phyloP scores from a whole-genome alignment of 331 rosid species.

The Quercus tomentella region DNA sequence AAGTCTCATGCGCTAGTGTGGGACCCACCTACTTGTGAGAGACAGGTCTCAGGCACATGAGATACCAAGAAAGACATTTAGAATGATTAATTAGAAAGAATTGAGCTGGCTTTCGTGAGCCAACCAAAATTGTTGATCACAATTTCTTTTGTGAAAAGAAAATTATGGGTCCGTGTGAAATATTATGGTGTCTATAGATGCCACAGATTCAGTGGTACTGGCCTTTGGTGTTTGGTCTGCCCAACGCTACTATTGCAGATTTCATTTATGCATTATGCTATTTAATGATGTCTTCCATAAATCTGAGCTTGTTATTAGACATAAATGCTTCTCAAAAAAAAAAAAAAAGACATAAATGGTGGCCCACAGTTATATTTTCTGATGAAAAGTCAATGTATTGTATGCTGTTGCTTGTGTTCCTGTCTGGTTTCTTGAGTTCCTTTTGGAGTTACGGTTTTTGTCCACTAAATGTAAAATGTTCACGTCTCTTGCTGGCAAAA shows the following conservation, averaged over 20 bases:
- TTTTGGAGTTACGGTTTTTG: too few species aligned
- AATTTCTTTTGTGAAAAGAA: too few species aligned
- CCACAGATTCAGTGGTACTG: background rate
- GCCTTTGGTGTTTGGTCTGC: background rate
- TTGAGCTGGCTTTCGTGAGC: background rate
- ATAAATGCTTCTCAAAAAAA: too few species aligned
- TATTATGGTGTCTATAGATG: background rate
- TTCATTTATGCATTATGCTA: background rate
- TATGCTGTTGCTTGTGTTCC: background rate
- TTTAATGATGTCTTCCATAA: background rate
- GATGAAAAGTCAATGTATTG: background rate
- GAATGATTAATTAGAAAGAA: too few species aligned
- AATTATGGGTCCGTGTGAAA: too few species aligned
- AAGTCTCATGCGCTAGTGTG: too few species aligned
- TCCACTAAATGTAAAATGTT: too few species aligned
- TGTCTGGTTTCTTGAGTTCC: background rate
- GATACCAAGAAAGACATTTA: too few species aligned
- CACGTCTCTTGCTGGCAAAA: too few species aligned
- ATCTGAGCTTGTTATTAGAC: background rate
- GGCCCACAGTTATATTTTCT: too few species aligned
- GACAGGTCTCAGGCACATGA: accelerated
- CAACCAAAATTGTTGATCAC: background rate
- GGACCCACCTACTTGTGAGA: too few species aligned
- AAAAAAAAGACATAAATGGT: background rate
- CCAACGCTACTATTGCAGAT: background rate